Conservation (phyloP, 2,329 filamentous ascomycete genomes). For the Cordyceps farinosa region DNA sequence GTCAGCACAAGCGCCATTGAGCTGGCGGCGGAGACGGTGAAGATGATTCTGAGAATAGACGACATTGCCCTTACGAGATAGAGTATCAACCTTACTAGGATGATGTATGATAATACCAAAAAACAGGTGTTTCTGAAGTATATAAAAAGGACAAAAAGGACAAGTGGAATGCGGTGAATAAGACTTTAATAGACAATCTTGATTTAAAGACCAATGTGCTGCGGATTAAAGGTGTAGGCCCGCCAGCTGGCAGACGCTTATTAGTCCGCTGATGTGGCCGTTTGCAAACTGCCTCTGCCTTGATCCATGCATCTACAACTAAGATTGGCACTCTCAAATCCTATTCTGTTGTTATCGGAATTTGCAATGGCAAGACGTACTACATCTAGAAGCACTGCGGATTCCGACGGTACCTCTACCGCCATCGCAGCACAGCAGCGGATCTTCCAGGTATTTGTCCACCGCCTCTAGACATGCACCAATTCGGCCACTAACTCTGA, state of each 20-base stretch:
- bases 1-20: conserved; percentile 98
- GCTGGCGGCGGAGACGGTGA: conserved; percentile 95
- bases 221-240: too few species aligned
- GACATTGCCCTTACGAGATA: conserved; percentile 63
- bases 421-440: conserved; percentile 28
- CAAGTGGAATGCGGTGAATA: conserved; percentile 10
- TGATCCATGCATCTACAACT: background rate
- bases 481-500: background rate
- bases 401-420: conserved; percentile 13
- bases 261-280: background rate
- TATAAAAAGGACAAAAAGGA: conserved; percentile 16
- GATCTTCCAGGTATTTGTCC: conserved; percentile 25
- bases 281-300: background rate
- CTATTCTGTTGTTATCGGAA: background rate
- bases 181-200: background rate
- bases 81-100: conserved; percentile 29
- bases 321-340: background rate
- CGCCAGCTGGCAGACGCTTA: conserved; percentile 13
- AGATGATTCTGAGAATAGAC: conserved; percentile 76
- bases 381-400: background rate
- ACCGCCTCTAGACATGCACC: background rate
- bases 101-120: conserved; percentile 38
- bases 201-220: background rate
- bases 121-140: conserved; percentile 17
- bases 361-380: background rate